A percentile compares a stretch with the other conserved stretches of the same genome.
phyloP scores from a whole-genome alignment of 2,329 filamentous ascomycete genomes.

The Ophiostoma himal-ulmi region DNA sequence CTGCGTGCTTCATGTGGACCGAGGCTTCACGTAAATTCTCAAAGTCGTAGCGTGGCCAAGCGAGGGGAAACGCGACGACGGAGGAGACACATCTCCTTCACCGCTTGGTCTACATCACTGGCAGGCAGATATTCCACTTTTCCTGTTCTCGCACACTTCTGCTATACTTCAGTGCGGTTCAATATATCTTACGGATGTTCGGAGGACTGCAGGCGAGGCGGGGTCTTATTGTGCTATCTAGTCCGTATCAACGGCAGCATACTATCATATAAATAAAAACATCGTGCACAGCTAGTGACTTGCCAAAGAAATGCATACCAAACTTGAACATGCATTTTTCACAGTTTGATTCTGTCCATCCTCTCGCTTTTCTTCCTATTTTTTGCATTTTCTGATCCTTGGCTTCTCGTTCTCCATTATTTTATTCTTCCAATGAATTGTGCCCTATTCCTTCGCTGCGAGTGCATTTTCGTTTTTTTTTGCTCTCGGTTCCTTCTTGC shows the following conservation, averaged over 20 bases:
- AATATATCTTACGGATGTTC: not conserved
- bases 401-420: not conserved
- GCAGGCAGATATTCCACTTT: not conserved
- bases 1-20: not conserved
- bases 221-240: slow-evolving; percentile 8
- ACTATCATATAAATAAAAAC: not conserved
- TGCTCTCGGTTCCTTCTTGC: not conserved
- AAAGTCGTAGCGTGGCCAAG: not conserved
- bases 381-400: not conserved
- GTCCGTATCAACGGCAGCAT: not conserved
- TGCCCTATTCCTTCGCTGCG: not conserved
- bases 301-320: not conserved
- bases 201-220: not conserved
- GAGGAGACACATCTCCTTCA: not conserved
- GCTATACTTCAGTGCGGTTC: not conserved
- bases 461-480: not conserved
- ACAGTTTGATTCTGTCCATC: not conserved
- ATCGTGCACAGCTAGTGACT: not conserved
- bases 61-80: not conserved
- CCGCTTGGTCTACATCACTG: not conserved
- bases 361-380: not conserved
- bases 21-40: not conserved
- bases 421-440: not conserved
- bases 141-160: not conserved
- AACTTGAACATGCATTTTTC: not conserved